Base-by-base conservation (phyloP, 805 yeast species). In the Grigorovia humatica region DNA sequence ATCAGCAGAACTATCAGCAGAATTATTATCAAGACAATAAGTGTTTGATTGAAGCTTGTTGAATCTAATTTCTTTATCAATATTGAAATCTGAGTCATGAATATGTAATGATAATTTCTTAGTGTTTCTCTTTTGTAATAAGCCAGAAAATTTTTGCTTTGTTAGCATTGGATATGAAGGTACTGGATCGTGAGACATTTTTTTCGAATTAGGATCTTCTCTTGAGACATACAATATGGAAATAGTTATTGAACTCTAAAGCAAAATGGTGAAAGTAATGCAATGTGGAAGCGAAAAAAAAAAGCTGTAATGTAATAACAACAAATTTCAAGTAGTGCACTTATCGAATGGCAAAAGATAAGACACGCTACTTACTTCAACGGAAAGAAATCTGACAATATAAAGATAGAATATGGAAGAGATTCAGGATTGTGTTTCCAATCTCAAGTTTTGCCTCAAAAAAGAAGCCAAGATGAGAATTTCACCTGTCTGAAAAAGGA, bases 91-190 rank as follows among this genome's bases (percentile, higher is more conserved):
- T 2, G 43, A 13, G 20, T 29, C 35, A 4, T 50, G 46, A 11
- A 52, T 46, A 3, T 50, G 43, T 44, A 65, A 46, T 19, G 61
- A 60, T 18, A 66, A 50, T 32, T 66, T 66, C 52, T 64, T 66
- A 4, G 68, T 60, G 50, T 66, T 66, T 48, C 65, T 59, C 6
- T 58, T 58, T 44, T 63, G 62, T 29, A 61, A 48, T 13, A 61
- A 57, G 20, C 55, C 49, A n/a, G 59, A 55, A 4, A 58, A 54
- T 38, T 54, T 55, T 23, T 53, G 43, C 38, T 48, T 50, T 4
- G 50, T 41, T 13, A 23, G 47, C 46, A 49, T 44, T 5, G 44
- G 45, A 29, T 19, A 35, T 18, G 41, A n/a, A 12, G 46, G 30
- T 17, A 50, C 11, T 32, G 38, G 38, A 32, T 32, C 38, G 15